Conservation (phyloP, 495 filamentous ascomycete species). For the Penicillium pancosmium region DNA sequence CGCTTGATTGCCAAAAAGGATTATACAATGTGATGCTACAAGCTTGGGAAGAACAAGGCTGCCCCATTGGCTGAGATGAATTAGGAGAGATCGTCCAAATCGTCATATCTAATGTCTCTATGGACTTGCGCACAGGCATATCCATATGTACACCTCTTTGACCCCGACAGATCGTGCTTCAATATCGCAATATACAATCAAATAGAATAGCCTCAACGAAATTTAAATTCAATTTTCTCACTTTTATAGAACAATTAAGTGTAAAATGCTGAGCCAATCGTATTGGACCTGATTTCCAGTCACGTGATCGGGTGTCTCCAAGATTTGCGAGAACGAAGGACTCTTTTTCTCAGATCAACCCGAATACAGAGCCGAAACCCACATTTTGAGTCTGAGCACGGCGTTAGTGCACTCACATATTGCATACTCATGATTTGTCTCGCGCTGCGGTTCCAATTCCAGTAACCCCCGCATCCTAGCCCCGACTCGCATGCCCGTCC, state of each 20-base stretch:
- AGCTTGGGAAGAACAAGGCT: conserved; percentile 23
- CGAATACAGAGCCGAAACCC: background rate
- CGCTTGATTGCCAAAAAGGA: conserved; percentile 17
- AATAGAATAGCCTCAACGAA: background rate
- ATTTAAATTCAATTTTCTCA: background rate
- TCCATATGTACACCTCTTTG: too few relatives aligned
- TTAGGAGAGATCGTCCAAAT: background rate
- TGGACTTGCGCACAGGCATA: too few relatives aligned
- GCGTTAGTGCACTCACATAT: background rate
- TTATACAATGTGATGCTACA: conserved; percentile 10
- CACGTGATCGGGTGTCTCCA: background rate
- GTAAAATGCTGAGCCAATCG: background rate
- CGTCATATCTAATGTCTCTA: background rate
- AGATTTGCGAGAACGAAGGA: background rate
- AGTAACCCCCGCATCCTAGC: background rate
- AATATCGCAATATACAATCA: background rate
- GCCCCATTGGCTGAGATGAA: conserved; percentile 1
- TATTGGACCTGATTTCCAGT: background rate
- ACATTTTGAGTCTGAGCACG: background rate
- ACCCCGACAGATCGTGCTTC: background rate
- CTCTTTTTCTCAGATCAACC: background rate
- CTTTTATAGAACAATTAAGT: background rate
- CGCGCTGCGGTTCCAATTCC: background rate
- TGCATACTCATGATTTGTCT: background rate
- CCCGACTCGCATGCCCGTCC: background rate